A percentile compares a stretch with the other conserved stretches of the same genome.
Evolutionary conservation across 2,329 filamentous ascomycete species (phyloP).

Genomic region (Metarhizium humberi): DNA sequence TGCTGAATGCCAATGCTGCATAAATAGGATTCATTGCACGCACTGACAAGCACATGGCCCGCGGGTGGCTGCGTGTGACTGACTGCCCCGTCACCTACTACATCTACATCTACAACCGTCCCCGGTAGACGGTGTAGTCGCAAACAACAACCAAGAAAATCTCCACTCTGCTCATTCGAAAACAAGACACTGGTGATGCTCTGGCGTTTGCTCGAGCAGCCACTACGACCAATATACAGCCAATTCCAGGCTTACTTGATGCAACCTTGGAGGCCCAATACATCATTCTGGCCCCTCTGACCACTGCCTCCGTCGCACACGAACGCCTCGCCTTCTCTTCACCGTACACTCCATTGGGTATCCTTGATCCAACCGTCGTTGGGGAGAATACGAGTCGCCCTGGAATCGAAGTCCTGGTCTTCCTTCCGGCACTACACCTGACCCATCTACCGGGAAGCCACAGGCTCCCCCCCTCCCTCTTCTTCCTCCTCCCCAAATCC

Average conservation of each 20-base stretch:
- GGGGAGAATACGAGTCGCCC: slow-evolving; percentile 22
- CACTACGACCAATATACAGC: slow-evolving; percentile 2
- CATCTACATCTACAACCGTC: neutral
- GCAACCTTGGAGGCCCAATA: slow-evolving; percentile 5
- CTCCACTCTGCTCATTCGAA: slow-evolving; percentile 2
- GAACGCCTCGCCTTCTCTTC: slow-evolving; percentile 11
- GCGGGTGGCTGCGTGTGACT: slow-evolving; percentile 15
- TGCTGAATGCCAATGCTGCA: neutral
- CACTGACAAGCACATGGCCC: slow-evolving; percentile 11
- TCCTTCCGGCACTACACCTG: slow-evolving; percentile 12
- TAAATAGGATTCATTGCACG: neutral
- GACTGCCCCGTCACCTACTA: neutral
- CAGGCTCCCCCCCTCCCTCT: slow-evolving; percentile 2
- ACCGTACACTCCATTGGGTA: slow-evolving; percentile 16
- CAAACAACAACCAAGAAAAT: slow-evolving; percentile 3
- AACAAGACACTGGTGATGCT: slow-evolving; percentile 1
- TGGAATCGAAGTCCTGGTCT: neutral
- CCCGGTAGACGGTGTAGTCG: neutral
- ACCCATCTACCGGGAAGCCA: slow-evolving; percentile 15
- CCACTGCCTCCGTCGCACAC: slow-evolving; percentile 14
- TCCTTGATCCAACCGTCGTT: slow-evolving; percentile 6
- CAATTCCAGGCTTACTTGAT: slow-evolving; percentile 1
- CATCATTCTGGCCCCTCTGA: slow-evolving; percentile 6
- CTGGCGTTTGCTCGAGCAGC: slow-evolving; percentile 1
- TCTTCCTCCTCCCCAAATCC: neutral